Base-by-base conservation (phyloP, 2,329 filamentous ascomycete species). In the Trichoderma endophyticum region DNA sequence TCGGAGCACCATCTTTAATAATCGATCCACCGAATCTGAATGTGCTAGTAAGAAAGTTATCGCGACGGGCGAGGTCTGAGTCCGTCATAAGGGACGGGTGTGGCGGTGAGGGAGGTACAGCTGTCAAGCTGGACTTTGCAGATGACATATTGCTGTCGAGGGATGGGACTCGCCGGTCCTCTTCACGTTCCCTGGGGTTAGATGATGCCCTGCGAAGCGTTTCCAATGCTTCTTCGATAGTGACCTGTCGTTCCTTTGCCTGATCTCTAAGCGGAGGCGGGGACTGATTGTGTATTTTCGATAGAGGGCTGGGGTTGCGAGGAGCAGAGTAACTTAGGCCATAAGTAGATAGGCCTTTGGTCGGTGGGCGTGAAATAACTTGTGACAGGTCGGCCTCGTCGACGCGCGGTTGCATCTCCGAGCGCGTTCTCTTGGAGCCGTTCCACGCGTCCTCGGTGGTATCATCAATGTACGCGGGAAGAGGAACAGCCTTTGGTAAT, bases 31-130 rank as follows among this genome's bases (percentile, higher is more conserved):
- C 86, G 73, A 88, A 86, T 72, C 82, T 83, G 57, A 89, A 83
- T 21, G 84, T 86, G 6, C 87, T 87, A 1, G 87, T 87, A 7
- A 88, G 84, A 73, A 88, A 87, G 76, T 89, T 87, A 54, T 86
- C 85, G n/a, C 89, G 83, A 72, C 88, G 84, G 3, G 84, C 84
- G 21, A 88, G 83, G 64, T 86, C 84, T 3, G 87, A 87, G n/a
- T 51, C 43, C 57, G 30, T 60, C 76, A 89, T 79, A 77, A 87
- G 85, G 76, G 88, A 88, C 3, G 87, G 88, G 11, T 84, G 84
- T 2, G 79, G 77, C 1, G 82, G 81, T 9, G 82, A 82, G 4
- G 81, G 77, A n/a, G 81, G 79, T 3, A 83, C 82, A n/a, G 82
- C 82, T 4, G 82, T 83, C 36, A 83, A 72, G 74, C 82, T 83